These are phyloP conservation scores for Cystobasidium ongulense DNA, from an alignment of 768 basidiomycete genomes.

Conservation along the genomic window DNA sequence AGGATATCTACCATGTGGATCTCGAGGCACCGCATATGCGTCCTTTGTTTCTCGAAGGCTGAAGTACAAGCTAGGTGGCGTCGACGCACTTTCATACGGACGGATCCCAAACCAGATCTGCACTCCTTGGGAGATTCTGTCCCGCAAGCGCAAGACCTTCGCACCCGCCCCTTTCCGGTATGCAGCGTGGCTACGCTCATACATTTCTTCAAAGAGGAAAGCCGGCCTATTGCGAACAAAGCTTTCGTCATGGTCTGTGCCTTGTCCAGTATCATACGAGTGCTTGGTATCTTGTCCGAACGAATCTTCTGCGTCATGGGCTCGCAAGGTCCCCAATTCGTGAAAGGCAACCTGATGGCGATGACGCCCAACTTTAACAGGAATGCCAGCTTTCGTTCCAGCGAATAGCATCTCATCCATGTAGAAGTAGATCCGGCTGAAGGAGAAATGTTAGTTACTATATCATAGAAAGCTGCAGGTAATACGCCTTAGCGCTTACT, in stretches of 20 bases:
- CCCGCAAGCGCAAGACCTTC: not conserved
- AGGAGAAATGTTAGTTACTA: slow-evolving; percentile 54
- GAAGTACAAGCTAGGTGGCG: slow-evolving; percentile 29
- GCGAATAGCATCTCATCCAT: slow-evolving; percentile 63
- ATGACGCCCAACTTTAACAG: slow-evolving; percentile 56
- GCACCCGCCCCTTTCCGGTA: not conserved
- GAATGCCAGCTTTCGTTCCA: slow-evolving; percentile 54
- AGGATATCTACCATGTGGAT: not conserved
- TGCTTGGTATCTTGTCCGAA: not conserved
- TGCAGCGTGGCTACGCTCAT: not conserved
- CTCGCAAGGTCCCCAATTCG: slow-evolving; percentile 60
- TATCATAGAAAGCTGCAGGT: slow-evolving; percentile 48
- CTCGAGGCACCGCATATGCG: slow-evolving; percentile 1
- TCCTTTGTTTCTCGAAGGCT: not conserved
- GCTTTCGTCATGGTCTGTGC: slow-evolving; percentile 54
- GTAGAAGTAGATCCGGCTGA: slow-evolving; percentile 53
- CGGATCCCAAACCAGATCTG: slow-evolving; percentile 22
- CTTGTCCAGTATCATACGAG: slow-evolving; percentile 48
- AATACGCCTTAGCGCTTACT: not conserved
- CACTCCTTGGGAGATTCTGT: not conserved
- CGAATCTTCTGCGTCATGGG: not conserved
- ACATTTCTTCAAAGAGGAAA: slow-evolving; percentile 43
- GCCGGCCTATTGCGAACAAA: slow-evolving; percentile 56
- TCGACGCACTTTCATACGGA: not conserved
- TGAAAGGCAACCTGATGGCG: slow-evolving; percentile 53